Evolutionary conservation across 352 stramenopile species (phyloP).

Genomic region (Peronospora farinosa): DNA sequence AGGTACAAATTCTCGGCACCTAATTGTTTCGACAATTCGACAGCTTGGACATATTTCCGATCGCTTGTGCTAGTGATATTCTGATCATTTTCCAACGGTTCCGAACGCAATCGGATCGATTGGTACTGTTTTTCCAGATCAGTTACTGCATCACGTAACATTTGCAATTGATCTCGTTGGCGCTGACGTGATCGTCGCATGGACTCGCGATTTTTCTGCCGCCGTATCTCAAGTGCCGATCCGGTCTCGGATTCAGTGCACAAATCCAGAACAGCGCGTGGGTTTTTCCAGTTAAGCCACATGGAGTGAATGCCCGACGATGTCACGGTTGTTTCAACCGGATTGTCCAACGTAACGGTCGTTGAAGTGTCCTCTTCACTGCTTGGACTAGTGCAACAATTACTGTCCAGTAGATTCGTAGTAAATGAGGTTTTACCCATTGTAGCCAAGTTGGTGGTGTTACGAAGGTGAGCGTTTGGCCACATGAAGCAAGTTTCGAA

Average conservation of each 20-base stretch:
- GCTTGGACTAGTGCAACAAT: constrained; percentile 21
- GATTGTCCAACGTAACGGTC: constrained; percentile 1
- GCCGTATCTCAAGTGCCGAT: constrained; percentile 32
- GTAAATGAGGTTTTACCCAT: constrained; percentile 1
- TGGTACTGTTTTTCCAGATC: constrained; percentile 43
- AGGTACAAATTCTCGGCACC: constrained; percentile 49
- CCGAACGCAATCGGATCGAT: constrained; percentile 28
- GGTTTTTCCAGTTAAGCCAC: constrained; percentile 43
- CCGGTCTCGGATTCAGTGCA: constrained; percentile 29
- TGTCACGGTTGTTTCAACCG: background rate
- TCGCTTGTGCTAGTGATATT: background rate
- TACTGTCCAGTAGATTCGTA: constrained; percentile 2
- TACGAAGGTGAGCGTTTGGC: constrained; percentile 9
- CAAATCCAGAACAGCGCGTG: constrained; percentile 27
- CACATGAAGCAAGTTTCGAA: constrained; percentile 20
- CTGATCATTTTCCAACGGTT: background rate
- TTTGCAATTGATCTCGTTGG: constrained; percentile 38
- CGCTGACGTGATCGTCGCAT: constrained; percentile 51
- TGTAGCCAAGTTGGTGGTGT: background rate
- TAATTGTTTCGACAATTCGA: constrained; percentile 35
- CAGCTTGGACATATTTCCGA: constrained; percentile 21
- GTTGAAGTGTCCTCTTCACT: constrained; percentile 24
- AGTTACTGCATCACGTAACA: constrained; percentile 32
- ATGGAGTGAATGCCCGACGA: constrained; percentile 22
- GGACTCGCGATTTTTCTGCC: constrained; percentile 52